Percentiles rank a stretch among this genome's conserved stretches.
Evolutionary conservation across 495 filamentous ascomycete genomes (phyloP).

Genomic region (Tuber borchii): DNA sequence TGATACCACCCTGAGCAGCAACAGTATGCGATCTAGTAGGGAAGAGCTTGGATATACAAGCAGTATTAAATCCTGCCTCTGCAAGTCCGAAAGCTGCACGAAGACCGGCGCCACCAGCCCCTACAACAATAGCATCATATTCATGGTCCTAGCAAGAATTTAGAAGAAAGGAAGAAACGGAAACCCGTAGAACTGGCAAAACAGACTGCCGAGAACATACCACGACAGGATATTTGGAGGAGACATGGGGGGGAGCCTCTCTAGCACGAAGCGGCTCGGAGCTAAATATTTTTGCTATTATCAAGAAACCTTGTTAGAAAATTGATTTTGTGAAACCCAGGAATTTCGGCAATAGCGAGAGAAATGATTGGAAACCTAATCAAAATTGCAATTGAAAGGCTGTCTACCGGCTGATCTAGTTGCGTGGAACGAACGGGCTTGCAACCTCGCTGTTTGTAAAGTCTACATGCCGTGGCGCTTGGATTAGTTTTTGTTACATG

Average conservation of each 20-base stretch:
- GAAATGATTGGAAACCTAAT: neutral
- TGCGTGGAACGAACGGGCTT: constrained; percentile 74
- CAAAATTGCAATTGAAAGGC: neutral
- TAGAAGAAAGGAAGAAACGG: constrained; percentile 17
- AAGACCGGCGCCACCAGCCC: constrained; percentile 87
- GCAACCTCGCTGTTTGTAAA: constrained; percentile 16
- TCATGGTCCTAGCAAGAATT: constrained; percentile 56
- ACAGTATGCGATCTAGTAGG: constrained; percentile 94
- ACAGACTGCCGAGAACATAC: constrained; percentile 60
- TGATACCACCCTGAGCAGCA: constrained; percentile 89
- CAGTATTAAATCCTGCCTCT: constrained; percentile 96
- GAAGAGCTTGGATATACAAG: constrained; percentile 97
- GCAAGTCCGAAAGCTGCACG: constrained; percentile 94
- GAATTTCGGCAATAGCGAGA: neutral
- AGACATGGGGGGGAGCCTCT: constrained; percentile 76
- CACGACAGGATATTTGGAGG: constrained; percentile 83
- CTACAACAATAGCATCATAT: constrained; percentile 87
- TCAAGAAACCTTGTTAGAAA: constrained; percentile 20
- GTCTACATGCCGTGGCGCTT: constrained; percentile 10
- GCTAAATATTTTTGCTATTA: constrained; percentile 67
- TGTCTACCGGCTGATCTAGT: constrained; percentile 70
- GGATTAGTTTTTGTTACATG: neutral
- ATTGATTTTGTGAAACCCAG: neutral
- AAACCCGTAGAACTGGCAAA: constrained; percentile 33
- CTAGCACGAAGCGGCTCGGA: constrained; percentile 80